Percentiles rank a stretch among this genome's conserved stretches.
Evolutionary conservation across 495 filamentous ascomycete genomes (phyloP).

Genomic region (Darksidea phi): DNA sequence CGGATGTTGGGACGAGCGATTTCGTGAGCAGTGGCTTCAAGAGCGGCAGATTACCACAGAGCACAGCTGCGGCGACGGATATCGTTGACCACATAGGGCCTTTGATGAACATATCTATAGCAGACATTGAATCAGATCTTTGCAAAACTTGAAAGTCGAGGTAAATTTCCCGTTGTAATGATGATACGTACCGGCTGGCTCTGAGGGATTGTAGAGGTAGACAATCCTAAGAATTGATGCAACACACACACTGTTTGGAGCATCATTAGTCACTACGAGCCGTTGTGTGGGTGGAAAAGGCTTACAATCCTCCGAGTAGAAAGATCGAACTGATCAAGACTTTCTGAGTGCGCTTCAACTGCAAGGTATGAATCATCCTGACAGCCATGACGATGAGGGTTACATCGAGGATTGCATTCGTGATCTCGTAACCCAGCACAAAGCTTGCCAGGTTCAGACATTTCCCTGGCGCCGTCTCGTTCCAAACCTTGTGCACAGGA

Average conservation of each 20-base stretch:
- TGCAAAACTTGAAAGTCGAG: too few relatives aligned
- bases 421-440: constrained; percentile 1
- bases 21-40: neutral
- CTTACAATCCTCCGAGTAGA: constrained; percentile 4
- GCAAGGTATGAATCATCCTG: neutral
- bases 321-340: constrained; percentile 1
- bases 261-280: neutral
- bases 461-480: neutral
- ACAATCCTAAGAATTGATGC: neutral
- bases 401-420: neutral
- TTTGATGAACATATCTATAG: neutral
- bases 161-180: neutral
- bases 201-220: neutral
- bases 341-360: neutral
- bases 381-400: neutral
- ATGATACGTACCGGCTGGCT: neutral
- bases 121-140: too few relatives aligned
- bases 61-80: neutral
- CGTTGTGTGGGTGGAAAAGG: neutral
- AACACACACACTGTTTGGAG: neutral
- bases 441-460: neutral
- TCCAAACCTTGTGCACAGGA: neutral
- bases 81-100: neutral
- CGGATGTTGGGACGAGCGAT: neutral
- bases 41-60: constrained; percentile 1